phyloP scores from a whole-genome alignment of 1,139 yeast genomes.

The Nematodospora anomalae region DNA sequence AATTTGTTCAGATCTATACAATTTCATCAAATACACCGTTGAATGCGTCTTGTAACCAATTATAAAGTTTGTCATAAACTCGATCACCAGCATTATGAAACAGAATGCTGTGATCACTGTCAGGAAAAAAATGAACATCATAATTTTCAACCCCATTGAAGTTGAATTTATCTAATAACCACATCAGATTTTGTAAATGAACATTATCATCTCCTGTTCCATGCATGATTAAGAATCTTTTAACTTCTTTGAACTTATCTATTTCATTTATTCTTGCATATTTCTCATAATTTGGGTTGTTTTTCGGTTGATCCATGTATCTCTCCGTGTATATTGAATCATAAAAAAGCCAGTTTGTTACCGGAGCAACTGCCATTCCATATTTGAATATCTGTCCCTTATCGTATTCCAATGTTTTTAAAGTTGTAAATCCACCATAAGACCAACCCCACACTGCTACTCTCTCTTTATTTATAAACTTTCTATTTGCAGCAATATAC shows the following conservation, averaged over 20 bases:
- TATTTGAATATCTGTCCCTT: slow-evolving; percentile 59
- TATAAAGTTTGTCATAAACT: slow-evolving; percentile 69
- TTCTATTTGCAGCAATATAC: slow-evolving; percentile 52
- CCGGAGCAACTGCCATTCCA: slow-evolving; percentile 85
- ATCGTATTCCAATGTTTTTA: slow-evolving; percentile 70
- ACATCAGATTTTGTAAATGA: slow-evolving; percentile 82
- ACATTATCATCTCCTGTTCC: slow-evolving; percentile 98
- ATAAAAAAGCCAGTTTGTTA: slow-evolving; percentile 73
- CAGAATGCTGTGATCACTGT: slow-evolving; percentile 80
- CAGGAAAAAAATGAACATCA: slow-evolving; percentile 90
- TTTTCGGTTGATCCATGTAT: slow-evolving; percentile 71
- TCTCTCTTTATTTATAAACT: slow-evolving; percentile 56
- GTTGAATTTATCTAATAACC: slow-evolving; percentile 71
- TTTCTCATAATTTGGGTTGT: slow-evolving; percentile 50
- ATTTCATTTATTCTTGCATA: slow-evolving; percentile 49
- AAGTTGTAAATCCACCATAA: slow-evolving; percentile 75
- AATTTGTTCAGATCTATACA: no score
- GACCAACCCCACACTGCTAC: slow-evolving; percentile 95
- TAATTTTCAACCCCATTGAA: slow-evolving; percentile 67
- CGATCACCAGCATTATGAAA: slow-evolving; percentile 78
- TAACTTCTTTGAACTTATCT: slow-evolving; percentile 44
- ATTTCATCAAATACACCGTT: slow-evolving; percentile 41
- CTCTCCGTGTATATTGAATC: slow-evolving; percentile 86
- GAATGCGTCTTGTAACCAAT: slow-evolving; percentile 74
- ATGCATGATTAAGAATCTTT: slow-evolving; percentile 80